Evolutionary conservation across 2,329 filamentous ascomycete genomes (phyloP).

Genomic region (Aspergillus puulaauensis): DNA sequence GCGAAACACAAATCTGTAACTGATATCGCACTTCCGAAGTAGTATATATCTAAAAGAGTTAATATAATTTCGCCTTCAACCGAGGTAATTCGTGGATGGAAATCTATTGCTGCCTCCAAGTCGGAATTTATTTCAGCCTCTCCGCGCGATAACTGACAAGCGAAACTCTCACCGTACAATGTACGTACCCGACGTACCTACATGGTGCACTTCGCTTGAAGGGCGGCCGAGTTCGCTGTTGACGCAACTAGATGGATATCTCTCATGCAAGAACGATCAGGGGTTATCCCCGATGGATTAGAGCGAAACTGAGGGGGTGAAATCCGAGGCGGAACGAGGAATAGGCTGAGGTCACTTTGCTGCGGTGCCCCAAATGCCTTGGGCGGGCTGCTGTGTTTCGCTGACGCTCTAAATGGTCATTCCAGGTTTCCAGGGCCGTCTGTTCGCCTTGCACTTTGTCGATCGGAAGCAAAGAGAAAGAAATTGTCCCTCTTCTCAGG

Average conservation of each 20-base stretch:
- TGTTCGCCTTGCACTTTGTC: conserved; percentile 2
- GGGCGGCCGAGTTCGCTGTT: not conserved
- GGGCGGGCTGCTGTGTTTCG: conserved; percentile 3
- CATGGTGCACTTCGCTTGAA: not conserved
- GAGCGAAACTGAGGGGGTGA: not conserved
- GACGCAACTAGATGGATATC: conserved; percentile 12
- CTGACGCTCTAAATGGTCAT: not conserved
- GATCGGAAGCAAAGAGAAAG: not conserved
- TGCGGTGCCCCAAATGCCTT: conserved; percentile 1
- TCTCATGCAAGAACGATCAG: conserved; percentile 17
- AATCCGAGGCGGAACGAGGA: conserved; percentile 5
- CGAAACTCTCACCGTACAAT: not conserved
- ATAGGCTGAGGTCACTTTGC: not conserved
- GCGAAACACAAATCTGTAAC: not conserved
- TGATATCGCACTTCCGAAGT: not conserved
- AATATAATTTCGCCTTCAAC: not conserved
- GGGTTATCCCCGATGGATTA: conserved; percentile 14
- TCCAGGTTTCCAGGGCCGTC: not conserved
- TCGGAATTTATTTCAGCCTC: not conserved
- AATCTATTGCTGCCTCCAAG: not conserved
- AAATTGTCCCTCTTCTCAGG: not conserved
- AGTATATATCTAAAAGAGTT: too few relatives aligned
- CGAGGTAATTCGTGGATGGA: not conserved
- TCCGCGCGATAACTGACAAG: not conserved
- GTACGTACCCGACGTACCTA: not conserved